Conservation (phyloP, 2,329 filamentous ascomycete genomes). For the Tricladium varicosporioides region DNA sequence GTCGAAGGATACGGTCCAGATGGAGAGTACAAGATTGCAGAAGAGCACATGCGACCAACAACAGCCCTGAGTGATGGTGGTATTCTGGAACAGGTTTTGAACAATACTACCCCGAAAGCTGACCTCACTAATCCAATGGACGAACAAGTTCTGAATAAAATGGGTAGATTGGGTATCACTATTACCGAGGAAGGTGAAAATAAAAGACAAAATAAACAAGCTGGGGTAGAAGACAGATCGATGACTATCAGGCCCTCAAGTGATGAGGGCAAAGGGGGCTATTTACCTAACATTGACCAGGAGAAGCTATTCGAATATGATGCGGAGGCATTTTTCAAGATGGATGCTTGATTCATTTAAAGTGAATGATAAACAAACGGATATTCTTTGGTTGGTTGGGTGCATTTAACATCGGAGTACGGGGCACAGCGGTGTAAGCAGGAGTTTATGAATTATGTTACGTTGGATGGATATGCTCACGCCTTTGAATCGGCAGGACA, state of each 20-base stretch:
- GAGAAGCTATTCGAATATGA: slow-evolving; percentile 1
- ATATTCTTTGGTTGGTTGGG: too few relatives aligned
- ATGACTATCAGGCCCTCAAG: not conserved
- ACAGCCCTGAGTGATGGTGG: slow-evolving; percentile 32
- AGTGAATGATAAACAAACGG: too few relatives aligned
- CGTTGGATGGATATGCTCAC: too few relatives aligned
- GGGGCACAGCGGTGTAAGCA: too few relatives aligned
- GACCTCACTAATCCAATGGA: slow-evolving; percentile 32
- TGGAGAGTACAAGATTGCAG: slow-evolving; percentile 21
- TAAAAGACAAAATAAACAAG: not conserved
- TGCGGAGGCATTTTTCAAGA: slow-evolving; percentile 2
- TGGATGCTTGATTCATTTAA: not conserved
- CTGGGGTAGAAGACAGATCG: not conserved
- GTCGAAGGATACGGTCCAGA: slow-evolving; percentile 13
- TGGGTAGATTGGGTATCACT: slow-evolving; percentile 14
- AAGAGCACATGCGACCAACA: slow-evolving; percentile 29
- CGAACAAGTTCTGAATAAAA: slow-evolving; percentile 16
- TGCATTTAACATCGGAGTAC: too few relatives aligned
- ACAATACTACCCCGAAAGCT: slow-evolving; percentile 32
- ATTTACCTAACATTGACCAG: not conserved
- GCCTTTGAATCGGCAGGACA: too few relatives aligned
- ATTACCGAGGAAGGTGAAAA: not conserved
- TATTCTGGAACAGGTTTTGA: slow-evolving; percentile 33
- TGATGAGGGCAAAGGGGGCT: not conserved
- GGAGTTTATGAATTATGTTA: too few relatives aligned